Evolutionary conservation across 768 basidiomycete genomes (phyloP), one percentile per base, ranked within the genome.

Genomic region (Mycena latifolia): DNA sequence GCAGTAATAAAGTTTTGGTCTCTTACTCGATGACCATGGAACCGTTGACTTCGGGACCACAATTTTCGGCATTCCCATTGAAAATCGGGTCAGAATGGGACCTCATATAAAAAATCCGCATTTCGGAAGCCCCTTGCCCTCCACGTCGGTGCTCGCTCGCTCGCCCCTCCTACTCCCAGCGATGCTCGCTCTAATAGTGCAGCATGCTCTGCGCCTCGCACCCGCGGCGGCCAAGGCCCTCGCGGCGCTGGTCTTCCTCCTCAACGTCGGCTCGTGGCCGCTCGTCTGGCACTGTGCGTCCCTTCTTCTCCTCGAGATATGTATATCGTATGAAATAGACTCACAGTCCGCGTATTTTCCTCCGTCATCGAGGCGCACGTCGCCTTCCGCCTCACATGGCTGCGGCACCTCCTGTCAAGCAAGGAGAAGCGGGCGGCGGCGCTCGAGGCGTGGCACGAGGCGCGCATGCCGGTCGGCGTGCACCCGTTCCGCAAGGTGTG

Each of bases 401-500:
- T 58, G 28, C 51, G 24, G n/a, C 74, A 80, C 22, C 31, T 81
- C 31, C 81, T 87, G 67, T 75, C 75, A 64, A 76, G 83, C 29
- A 72, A 74, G 27, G 57, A 71, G n/a, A 65, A 69, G 12, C 79
- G 77, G 50, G 64, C 75, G 1, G 72, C 72, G 25, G 75, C 80
- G 2, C 55, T 63, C 9, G 18, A 37, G 33, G 29, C 56, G 22
- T 2, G 54, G 48, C 45, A 51, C 48, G 67, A 69, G 48, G 9
- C 35, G 27, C 37, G 25, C 25, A 29, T 60, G 6, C 86, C 87
- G 0, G 77, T 92, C 9, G 90, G 89, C 0, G 71, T 73, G 22
- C 79, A 87, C 69, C 92, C 92, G 1, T 85, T 92, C 48, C 80
- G 84, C 51, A 67, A 78, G 33, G 69, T 72, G 11, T 74, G 80